These are phyloP conservation scores for Nemania sp. DNA, from an alignment of 2,329 filamentous ascomycete genomes.

Conservation along the genomic window DNA sequence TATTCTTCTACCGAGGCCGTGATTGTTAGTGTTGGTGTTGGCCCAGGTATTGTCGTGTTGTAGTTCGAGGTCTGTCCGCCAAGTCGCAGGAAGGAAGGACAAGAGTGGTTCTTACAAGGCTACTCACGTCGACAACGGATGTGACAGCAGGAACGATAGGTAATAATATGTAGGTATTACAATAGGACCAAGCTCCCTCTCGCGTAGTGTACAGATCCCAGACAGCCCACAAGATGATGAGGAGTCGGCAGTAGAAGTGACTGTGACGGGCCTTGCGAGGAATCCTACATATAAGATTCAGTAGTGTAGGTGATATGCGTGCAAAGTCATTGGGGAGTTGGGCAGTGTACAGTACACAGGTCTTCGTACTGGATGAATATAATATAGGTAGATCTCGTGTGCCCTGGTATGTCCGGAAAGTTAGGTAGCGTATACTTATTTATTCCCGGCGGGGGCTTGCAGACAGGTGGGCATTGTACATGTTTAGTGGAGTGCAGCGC, in stretches of 20 bases:
- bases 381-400: neutral
- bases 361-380: slow-evolving; percentile 8
- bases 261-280: slow-evolving; percentile 21
- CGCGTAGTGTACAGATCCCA: no score
- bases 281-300: slow-evolving; percentile 22
- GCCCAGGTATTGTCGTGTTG: neutral
- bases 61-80: neutral
- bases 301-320: neutral
- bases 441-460: slow-evolving; percentile 18
- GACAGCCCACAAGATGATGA: slow-evolving; percentile 15
- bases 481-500: neutral
- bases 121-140: neutral
- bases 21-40: neutral
- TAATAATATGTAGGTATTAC: slow-evolving; percentile 7
- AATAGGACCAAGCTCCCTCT: slow-evolving; percentile 1
- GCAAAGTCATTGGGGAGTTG: no score
- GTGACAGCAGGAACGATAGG: neutral
- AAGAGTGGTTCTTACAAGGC: neutral
- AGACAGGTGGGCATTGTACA: neutral
- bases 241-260: slow-evolving; percentile 9
- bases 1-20: no score
- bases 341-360: no score
- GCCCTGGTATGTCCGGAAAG: neutral
- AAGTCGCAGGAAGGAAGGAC: neutral
- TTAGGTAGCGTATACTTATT: slow-evolving; percentile 17